Conservation (phyloP, 208 protist genomes). For the Trypanosomatidae sp. region DNA sequence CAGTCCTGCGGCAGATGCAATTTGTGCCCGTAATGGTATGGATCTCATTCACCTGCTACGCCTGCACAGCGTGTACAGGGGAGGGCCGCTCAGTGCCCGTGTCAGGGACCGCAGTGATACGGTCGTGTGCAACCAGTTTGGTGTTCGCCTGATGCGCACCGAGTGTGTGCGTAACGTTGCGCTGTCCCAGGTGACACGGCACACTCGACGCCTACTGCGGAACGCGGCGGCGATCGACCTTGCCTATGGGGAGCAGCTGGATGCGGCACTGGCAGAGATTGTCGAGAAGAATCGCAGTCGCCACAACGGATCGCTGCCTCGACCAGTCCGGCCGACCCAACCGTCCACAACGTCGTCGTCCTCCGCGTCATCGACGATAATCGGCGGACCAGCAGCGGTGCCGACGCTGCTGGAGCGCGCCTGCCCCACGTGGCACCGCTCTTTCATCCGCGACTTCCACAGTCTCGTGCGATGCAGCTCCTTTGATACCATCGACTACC, state of each 20-base stretch:
- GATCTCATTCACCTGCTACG: slow-evolving; percentile 74
- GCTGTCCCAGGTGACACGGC: slow-evolving; percentile 24
- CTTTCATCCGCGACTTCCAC: slow-evolving; percentile 57
- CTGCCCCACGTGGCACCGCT: slow-evolving; percentile 52
- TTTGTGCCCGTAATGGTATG: slow-evolving; percentile 58
- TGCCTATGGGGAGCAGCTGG: slow-evolving; percentile 78
- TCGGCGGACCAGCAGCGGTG: slow-evolving; percentile 15
- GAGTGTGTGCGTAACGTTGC: slow-evolving; percentile 57
- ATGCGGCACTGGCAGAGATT: slow-evolving; percentile 45
- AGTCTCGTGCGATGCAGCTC: slow-evolving; percentile 60
- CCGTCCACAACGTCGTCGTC: background rate
- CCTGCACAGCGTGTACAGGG: slow-evolving; percentile 48
- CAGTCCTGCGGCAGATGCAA: slow-evolving; percentile 41
- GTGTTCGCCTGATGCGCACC: slow-evolving; percentile 65
- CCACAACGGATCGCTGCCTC: slow-evolving; percentile 28
- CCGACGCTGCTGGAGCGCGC: slow-evolving; percentile 63
- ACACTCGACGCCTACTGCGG: slow-evolving; percentile 45
- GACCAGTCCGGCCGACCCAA: slow-evolving; percentile 5
- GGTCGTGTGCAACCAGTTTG: slow-evolving; percentile 51
- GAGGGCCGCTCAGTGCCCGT: slow-evolving; percentile 42
- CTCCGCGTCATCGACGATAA: background rate
- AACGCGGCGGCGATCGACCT: slow-evolving; percentile 47
- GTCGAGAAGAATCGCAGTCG: slow-evolving; percentile 30
- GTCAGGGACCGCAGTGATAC: slow-evolving; percentile 57
- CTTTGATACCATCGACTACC: slow-evolving; percentile 84